Percentiles rank a stretch among this genome's conserved stretches.
phyloP scores from a whole-genome alignment of 805 yeast species.

The Blastobotrys peoriensis region DNA sequence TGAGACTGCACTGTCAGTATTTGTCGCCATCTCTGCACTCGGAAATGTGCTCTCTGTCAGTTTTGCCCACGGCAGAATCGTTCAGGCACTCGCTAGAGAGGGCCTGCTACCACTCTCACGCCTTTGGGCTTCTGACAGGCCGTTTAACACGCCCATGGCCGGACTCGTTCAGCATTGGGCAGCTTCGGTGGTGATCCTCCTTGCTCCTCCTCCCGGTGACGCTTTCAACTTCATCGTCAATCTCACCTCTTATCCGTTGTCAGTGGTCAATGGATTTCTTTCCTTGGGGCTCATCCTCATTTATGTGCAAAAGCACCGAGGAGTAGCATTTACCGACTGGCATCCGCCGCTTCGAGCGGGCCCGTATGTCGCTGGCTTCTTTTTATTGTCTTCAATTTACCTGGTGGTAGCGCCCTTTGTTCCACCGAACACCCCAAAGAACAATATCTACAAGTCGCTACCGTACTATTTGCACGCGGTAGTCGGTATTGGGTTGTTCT shows the following conservation, averaged over 20 bases:
- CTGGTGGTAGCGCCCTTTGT: constrained; percentile 72
- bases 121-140: constrained; percentile 64
- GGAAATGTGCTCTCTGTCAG: constrained; percentile 80
- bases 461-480: constrained; percentile 81
- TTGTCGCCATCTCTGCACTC: constrained; percentile 74
- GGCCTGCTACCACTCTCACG: constrained; percentile 70
- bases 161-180: constrained; percentile 74
- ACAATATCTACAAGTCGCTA: constrained; percentile 58
- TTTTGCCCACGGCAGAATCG: constrained; percentile 73
- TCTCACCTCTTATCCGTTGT: constrained; percentile 74
- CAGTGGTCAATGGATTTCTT: constrained; percentile 63
- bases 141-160: constrained; percentile 66
- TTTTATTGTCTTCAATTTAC: constrained; percentile 58
- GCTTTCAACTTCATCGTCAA: constrained; percentile 78
- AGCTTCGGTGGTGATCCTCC: constrained; percentile 63
- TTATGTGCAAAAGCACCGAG: constrained; percentile 44
- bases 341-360: constrained; percentile 66
- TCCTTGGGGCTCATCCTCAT: constrained; percentile 58
- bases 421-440: constrained; percentile 57
- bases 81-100: constrained; percentile 78
- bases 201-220: constrained; percentile 84
- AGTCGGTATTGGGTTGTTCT: constrained; percentile 68
- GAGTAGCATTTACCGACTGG: constrained; percentile 48
- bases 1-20: constrained; percentile 66
- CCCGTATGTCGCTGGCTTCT: constrained; percentile 56